These are phyloP conservation scores for Vigna radiata DNA, from an alignment of 306 rosid genomes.

Conservation along the genomic window DNA sequence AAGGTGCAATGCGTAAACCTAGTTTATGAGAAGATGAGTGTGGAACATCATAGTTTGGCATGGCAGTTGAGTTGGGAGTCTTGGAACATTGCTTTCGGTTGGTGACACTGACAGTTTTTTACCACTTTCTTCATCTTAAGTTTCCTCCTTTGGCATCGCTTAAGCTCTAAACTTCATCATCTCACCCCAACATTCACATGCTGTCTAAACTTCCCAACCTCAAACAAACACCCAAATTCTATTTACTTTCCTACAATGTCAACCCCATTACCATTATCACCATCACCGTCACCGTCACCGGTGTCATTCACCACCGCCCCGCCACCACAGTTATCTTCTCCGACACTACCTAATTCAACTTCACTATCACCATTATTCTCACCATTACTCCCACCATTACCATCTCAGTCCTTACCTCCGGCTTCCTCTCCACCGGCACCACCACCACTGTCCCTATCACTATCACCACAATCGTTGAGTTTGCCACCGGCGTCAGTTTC, in stretches of 20 bases:
- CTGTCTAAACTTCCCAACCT: neutral
- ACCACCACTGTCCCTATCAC: too few species aligned
- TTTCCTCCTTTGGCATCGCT: conserved; percentile 10
- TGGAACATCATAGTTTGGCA: conserved; percentile 3
- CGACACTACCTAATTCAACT: neutral
- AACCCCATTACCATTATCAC: neutral
- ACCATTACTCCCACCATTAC: neutral
- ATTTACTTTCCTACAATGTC: neutral
- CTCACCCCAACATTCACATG: neutral
- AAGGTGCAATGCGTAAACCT: neutral
- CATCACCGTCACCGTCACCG: neutral
- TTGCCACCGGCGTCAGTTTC: neutral
- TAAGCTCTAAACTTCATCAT: neutral
- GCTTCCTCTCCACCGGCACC: neutral
- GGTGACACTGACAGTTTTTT: conserved; percentile 14
- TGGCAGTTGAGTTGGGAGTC: neutral
- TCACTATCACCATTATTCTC: neutral
- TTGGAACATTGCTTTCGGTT: conserved; percentile 15
- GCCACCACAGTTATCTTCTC: neutral
- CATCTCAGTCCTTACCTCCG: neutral
- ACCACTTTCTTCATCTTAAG: conserved; percentile 17
- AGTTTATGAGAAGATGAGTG: neutral
- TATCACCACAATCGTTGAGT: neutral
- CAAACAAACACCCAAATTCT: neutral
- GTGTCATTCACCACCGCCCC: neutral